Conservation (phyloP, 2,329 filamentous ascomycete species). For the Fusarium sp. region DNA sequence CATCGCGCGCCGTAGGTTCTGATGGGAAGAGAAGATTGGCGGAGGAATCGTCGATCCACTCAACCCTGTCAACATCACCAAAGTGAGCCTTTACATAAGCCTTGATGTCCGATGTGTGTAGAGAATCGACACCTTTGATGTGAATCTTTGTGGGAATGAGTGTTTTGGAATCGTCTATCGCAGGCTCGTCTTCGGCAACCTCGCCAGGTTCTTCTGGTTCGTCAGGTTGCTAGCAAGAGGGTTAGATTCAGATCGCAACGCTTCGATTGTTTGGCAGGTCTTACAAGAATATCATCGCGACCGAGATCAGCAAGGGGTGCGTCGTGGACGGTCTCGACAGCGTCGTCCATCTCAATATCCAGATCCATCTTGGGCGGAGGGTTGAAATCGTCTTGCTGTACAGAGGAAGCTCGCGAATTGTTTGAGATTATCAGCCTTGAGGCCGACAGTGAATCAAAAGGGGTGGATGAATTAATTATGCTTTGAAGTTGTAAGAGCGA, state of each 20-base stretch:
- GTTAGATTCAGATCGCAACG: slow-evolving; percentile 33
- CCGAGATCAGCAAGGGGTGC: slow-evolving; percentile 46
- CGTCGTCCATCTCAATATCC: slow-evolving; percentile 79
- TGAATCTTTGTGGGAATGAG: slow-evolving; percentile 75
- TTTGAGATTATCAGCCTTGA: neutral
- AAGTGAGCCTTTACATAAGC: slow-evolving; percentile 79
- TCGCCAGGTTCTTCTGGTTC: slow-evolving; percentile 57
- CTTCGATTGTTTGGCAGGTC: slow-evolving; percentile 12
- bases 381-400: slow-evolving; percentile 1
- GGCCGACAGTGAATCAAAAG: neutral
- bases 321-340: slow-evolving; percentile 56
- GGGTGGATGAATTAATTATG: neutral
- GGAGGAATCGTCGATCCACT: slow-evolving; percentile 96
- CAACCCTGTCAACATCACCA: slow-evolving; percentile 71
- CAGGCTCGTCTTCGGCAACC: slow-evolving; percentile 54
- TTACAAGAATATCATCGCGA: slow-evolving; percentile 57
- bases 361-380: slow-evolving; percentile 68
- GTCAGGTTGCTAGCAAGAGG: slow-evolving; percentile 50
- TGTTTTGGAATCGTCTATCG: slow-evolving; percentile 46
- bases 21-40: slow-evolving; percentile 85
- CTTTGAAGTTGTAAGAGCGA: neutral
- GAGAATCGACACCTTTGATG: slow-evolving; percentile 82
- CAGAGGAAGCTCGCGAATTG: neutral
- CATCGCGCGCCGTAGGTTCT: slow-evolving; percentile 65
- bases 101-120: slow-evolving; percentile 85